A percentile compares a stretch with the other conserved stretches of the same genome.
phyloP scores from a whole-genome alignment of 768 basidiomycete genomes.

The Rubroboletus pulcherrimus region DNA sequence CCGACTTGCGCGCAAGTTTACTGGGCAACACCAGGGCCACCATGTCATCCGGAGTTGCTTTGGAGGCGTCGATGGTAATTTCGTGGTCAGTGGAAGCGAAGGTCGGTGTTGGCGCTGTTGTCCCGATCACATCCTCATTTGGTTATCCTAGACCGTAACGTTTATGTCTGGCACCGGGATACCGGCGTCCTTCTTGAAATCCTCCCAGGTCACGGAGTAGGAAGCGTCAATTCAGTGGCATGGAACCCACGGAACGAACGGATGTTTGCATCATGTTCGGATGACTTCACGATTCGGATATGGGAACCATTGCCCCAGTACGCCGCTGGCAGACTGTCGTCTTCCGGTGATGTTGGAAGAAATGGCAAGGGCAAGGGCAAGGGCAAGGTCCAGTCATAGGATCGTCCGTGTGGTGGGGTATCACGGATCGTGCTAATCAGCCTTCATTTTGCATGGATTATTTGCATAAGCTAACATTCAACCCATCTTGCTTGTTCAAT shows the following conservation, averaged over 20 bases:
- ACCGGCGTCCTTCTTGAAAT: slow-evolving; percentile 80
- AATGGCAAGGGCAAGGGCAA: slow-evolving; percentile 65
- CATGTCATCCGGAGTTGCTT: slow-evolving; percentile 93
- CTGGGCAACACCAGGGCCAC: slow-evolving; percentile 78
- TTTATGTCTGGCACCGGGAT: slow-evolving; percentile 95
- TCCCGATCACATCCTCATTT: slow-evolving; percentile 8
- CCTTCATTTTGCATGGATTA: slow-evolving; percentile 27
- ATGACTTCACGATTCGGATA: slow-evolving; percentile 87
- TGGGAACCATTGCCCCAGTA: slow-evolving; percentile 57
- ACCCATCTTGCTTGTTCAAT: slow-evolving; percentile 24
- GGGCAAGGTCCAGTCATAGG: slow-evolving; percentile 53
- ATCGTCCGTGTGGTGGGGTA: slow-evolving; percentile 19
- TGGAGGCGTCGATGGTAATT: slow-evolving; percentile 84
- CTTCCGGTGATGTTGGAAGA: slow-evolving; percentile 19
- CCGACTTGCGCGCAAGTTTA: slow-evolving; percentile 72
- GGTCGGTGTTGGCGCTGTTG: slow-evolving; percentile 46
- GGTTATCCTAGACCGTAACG: slow-evolving; percentile 69
- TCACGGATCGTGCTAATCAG: slow-evolving; percentile 16
- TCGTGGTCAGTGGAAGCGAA: slow-evolving; percentile 93
- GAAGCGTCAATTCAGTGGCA: slow-evolving; percentile 91
- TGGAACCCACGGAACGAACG: slow-evolving; percentile 90
- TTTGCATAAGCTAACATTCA: slow-evolving; percentile 29
- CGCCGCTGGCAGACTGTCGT: slow-evolving; percentile 16
- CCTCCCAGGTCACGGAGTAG: slow-evolving; percentile 82
- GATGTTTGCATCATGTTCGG: slow-evolving; percentile 96